Evolutionary conservation across 805 yeast species (phyloP).

Genomic region (Ogataea methylovora): DNA sequence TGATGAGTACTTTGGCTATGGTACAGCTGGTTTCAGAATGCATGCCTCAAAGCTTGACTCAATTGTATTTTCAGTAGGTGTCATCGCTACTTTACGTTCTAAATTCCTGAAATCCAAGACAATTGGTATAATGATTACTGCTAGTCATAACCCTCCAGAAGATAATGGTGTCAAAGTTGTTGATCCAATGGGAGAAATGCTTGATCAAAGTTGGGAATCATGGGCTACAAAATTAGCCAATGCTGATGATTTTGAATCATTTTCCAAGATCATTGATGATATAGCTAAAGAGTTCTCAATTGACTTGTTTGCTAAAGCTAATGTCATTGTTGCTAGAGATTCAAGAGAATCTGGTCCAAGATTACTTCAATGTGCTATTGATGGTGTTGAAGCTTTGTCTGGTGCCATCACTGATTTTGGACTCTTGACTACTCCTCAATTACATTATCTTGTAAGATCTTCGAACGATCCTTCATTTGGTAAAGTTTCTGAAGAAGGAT

Average conservation of each 20-base stretch:
- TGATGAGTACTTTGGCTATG: conserved; percentile 51
- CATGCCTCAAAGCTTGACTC: conserved; percentile 64
- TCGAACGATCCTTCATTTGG: conserved; percentile 63
- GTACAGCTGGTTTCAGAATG: conserved; percentile 97
- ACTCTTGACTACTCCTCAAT: conserved; percentile 84
- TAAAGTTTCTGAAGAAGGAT: conserved; percentile 55
- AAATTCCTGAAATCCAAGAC: conserved; percentile 56
- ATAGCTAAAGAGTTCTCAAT: conserved; percentile 37
- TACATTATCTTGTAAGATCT: conserved; percentile 78
- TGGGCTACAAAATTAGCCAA: conserved; percentile 80
- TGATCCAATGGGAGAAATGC: conserved; percentile 90
- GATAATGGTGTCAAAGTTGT: conserved; percentile 94
- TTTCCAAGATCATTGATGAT: conserved; percentile 30
- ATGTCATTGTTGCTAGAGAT: conserved; percentile 72
- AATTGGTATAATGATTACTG: conserved; percentile 95
- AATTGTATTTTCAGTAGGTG: conserved; percentile 77
- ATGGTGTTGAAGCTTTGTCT: conserved; percentile 48
- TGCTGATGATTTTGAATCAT: conserved; percentile 37
- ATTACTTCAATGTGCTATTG: conserved; percentile 49
- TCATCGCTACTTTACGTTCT: conserved; percentile 81
- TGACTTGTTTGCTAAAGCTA: conserved; percentile 32
- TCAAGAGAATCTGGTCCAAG: conserved; percentile 79
- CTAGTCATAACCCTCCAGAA: conserved; percentile 87
- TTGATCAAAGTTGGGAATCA: conserved; percentile 76
- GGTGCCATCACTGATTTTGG: conserved; percentile 53